These are phyloP conservation scores for Populus davidiana DNA, from an alignment of 345 rosid species.

Conservation along the genomic window DNA sequence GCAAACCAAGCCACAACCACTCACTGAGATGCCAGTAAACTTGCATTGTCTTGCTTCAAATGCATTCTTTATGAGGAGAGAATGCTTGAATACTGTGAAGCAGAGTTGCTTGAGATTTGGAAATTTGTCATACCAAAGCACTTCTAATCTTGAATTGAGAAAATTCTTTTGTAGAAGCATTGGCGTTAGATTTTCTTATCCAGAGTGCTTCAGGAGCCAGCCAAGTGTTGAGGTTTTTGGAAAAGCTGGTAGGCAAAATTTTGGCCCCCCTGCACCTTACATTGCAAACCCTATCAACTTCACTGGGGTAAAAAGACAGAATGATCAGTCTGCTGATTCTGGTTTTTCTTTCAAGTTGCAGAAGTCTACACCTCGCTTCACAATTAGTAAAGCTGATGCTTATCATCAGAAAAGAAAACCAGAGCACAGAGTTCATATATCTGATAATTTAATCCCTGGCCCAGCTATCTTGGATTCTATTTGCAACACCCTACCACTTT, in stretches of 20 bases:
- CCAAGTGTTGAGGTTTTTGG: background rate
- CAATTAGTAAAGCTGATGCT: background rate
- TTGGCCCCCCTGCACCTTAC: background rate
- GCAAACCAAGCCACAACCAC: background rate
- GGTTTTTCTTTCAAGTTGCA: background rate
- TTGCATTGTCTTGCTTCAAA: constrained; percentile 4
- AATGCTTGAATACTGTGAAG: constrained; percentile 8
- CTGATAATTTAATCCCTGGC: background rate
- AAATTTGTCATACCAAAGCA: background rate
- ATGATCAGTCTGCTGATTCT: background rate
- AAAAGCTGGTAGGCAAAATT: background rate
- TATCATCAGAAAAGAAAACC: background rate
- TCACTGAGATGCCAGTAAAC: background rate
- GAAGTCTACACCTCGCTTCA: background rate
- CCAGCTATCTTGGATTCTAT: constrained; percentile 4
- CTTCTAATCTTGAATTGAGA: background rate
- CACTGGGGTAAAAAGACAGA: background rate
- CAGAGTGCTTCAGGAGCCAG: background rate
- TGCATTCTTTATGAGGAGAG: background rate
- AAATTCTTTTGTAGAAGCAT: background rate
- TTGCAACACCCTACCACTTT: background rate
- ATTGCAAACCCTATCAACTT: background rate
- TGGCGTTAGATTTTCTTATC: background rate
- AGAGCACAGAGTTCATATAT: background rate
- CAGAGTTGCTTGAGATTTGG: constrained; percentile 3